Evolutionary conservation across 2,329 filamentous ascomycete species (phyloP).

Genomic region (Neopestalotiopsis rosae): DNA sequence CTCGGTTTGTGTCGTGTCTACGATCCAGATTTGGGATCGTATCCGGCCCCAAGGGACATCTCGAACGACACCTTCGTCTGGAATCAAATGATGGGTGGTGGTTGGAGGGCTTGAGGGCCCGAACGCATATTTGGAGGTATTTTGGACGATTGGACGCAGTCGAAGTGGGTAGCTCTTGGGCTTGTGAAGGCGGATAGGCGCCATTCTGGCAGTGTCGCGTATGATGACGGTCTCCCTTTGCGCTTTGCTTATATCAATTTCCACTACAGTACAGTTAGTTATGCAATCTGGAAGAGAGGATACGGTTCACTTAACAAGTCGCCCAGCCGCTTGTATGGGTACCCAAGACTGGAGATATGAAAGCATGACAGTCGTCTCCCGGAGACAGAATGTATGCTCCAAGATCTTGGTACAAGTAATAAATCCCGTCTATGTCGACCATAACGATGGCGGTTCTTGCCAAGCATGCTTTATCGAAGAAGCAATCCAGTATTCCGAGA

Average conservation of each 20-base stretch:
- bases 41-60: not conserved
- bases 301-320: not conserved
- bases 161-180: not conserved
- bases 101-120: not conserved
- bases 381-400: not conserved
- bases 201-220: not conserved
- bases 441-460: not conserved
- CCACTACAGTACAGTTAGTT: not conserved
- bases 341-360: not conserved
- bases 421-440: not conserved
- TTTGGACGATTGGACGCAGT: not conserved
- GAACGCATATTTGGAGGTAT: not conserved
- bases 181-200: not conserved
- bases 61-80: not conserved
- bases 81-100: not conserved
- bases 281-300: not conserved
- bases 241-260: not conserved
- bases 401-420: not conserved
- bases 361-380: not conserved
- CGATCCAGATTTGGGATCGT: not conserved
- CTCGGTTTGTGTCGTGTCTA: too few species aligned
- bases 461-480: not conserved
- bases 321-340: not conserved
- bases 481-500: not conserved
- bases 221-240: not conserved